phyloP scores from a whole-genome alignment of 2,329 filamentous ascomycete species.

The Neopestalotiopsis sp. region DNA sequence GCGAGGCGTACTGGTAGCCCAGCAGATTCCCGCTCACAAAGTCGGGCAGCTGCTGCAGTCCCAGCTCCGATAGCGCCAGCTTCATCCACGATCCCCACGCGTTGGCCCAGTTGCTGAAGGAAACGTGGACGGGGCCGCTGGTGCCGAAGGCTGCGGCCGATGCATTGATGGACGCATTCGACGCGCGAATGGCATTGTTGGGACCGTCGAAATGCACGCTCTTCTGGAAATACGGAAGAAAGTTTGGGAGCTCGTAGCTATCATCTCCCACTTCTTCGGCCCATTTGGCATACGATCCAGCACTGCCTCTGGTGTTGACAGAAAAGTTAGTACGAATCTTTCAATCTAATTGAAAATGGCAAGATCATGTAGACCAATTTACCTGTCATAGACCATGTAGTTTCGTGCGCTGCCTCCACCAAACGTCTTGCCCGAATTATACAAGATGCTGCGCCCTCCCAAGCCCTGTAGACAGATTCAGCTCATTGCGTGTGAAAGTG shows the following conservation, averaged over 20 bases:
- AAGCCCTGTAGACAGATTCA: neutral
- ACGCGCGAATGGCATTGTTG: slow-evolving; percentile 22
- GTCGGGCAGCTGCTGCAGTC: neutral
- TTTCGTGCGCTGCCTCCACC: slow-evolving; percentile 38
- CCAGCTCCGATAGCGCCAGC: neutral
- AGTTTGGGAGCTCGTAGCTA: slow-evolving; percentile 33
- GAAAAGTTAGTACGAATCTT: slow-evolving; percentile 25
- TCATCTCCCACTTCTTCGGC: slow-evolving; percentile 38
- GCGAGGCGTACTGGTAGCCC: neutral
- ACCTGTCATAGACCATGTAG: slow-evolving; percentile 28
- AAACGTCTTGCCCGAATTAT: slow-evolving; percentile 38
- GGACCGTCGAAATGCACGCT: slow-evolving; percentile 37
- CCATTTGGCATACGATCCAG: slow-evolving; percentile 35
- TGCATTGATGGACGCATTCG: slow-evolving; percentile 33
- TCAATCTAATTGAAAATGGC: neutral
- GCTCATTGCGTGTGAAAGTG: neutral
- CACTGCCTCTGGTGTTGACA: slow-evolving; percentile 24
- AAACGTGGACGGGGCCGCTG: slow-evolving; percentile 4
- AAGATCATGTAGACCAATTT: neutral
- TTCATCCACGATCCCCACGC: neutral
- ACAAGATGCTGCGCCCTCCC: neutral
- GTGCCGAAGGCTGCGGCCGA: neutral
- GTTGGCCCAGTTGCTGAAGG: neutral
- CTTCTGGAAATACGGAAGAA: slow-evolving; percentile 41
- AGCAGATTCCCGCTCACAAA: slow-evolving; percentile 11